Percentiles rank a stretch among this genome's conserved stretches.
Evolutionary conservation across 78 protist species (phyloP).

Genomic region (Protostelium mycophagum): DNA sequence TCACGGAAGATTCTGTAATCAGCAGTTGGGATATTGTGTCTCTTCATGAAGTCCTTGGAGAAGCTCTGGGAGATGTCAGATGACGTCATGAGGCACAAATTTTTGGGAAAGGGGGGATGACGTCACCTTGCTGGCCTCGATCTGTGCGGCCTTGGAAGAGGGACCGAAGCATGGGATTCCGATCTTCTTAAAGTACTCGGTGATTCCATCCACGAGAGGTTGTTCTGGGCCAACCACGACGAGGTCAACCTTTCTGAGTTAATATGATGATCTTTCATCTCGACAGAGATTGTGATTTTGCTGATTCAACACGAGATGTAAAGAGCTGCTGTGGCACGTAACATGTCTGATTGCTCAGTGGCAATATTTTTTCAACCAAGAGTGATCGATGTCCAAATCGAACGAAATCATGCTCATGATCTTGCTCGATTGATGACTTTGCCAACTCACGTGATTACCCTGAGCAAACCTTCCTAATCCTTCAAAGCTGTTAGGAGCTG

Average conservation of each 20-base stretch:
- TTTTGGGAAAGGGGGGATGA: neutral
- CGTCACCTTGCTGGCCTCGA: constrained; percentile 79
- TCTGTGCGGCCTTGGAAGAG: constrained; percentile 57
- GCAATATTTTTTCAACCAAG: too few relatives aligned
- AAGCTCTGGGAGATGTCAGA: constrained; percentile 18
- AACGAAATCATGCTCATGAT: too few relatives aligned
- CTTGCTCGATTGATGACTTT: too few relatives aligned
- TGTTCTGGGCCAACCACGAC: constrained; percentile 88
- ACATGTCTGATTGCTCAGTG: too few relatives aligned
- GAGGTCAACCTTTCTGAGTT: constrained; percentile 14
- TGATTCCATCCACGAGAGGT: constrained; percentile 81
- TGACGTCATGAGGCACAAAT: neutral
- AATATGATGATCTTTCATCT: neutral
- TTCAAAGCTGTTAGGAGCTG: neutral
- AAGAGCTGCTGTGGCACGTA: too few relatives aligned
- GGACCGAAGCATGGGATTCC: constrained; percentile 77
- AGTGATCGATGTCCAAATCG: too few relatives aligned
- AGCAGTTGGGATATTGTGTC: constrained; percentile 83
- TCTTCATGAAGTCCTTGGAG: constrained; percentile 80
- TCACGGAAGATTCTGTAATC: constrained; percentile 44
- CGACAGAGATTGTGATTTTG: neutral
- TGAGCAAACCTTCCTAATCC: neutral
- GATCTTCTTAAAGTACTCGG: constrained; percentile 33
- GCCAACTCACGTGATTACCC: neutral
- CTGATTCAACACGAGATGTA: neutral